A percentile compares a stretch with the other conserved stretches of the same genome.
These are phyloP conservation scores for Aureobasidium leucospermi DNA, from an alignment of 2,329 filamentous ascomycete species.

Conservation along the genomic window DNA sequence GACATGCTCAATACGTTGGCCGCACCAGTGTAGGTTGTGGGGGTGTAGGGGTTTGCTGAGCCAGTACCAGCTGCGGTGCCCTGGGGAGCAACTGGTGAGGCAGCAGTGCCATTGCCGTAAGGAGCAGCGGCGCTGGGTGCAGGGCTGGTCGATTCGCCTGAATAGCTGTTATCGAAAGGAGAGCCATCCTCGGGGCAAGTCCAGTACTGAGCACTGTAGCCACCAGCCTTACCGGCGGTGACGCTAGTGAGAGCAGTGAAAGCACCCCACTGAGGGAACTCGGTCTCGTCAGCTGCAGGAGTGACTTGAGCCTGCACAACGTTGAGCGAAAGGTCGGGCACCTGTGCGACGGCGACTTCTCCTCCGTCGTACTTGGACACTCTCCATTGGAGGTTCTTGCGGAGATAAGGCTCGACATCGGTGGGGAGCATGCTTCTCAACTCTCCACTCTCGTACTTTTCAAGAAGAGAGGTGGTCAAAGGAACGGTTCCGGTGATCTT, in stretches of 20 bases:
- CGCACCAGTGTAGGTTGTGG: slow-evolving; percentile 2
- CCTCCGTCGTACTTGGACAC: slow-evolving; percentile 29
- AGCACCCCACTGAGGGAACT: slow-evolving; percentile 33
- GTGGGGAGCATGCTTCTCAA: slow-evolving; percentile 25
- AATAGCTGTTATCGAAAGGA: neutral
- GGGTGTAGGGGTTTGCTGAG: neutral
- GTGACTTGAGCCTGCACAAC: slow-evolving; percentile 33
- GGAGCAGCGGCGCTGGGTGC: neutral
- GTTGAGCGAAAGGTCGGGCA: slow-evolving; percentile 32
- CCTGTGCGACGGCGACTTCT: slow-evolving; percentile 25
- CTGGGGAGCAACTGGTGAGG: neutral
- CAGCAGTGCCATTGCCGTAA: neutral
- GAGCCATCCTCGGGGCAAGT: neutral
- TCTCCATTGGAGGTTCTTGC: slow-evolving; percentile 28
- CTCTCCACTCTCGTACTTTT: slow-evolving; percentile 26
- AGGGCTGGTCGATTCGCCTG: neutral
- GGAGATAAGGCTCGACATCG: slow-evolving; percentile 25
- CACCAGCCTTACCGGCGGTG: slow-evolving; percentile 21
- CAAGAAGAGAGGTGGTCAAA: slow-evolving; percentile 36
- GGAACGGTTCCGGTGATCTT: slow-evolving; percentile 37
- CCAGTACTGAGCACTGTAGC: slow-evolving; percentile 17
- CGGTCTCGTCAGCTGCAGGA: slow-evolving; percentile 26
- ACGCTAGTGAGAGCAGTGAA: slow-evolving; percentile 24
- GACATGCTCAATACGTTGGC: neutral
- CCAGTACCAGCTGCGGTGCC: slow-evolving; percentile 2